Percentiles rank a stretch among this genome's conserved stretches.
These are phyloP conservation scores for Podosphaera xanthii DNA, from an alignment of 2,329 filamentous ascomycete genomes.

Conservation along the genomic window DNA sequence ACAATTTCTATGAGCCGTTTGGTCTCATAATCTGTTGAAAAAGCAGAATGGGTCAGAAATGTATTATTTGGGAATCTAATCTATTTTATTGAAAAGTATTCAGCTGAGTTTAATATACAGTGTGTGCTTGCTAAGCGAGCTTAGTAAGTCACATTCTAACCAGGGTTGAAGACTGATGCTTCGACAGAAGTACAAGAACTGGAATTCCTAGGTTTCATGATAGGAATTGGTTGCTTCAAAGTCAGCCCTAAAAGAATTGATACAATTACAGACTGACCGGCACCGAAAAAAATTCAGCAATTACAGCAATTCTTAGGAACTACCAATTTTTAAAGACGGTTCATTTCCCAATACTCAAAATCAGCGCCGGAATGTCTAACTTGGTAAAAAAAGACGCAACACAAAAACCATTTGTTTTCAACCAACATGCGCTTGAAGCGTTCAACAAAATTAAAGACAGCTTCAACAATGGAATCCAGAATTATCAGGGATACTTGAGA, in stretches of 20 bases:
- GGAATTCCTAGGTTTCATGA: background rate
- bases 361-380: background rate
- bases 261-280: background rate
- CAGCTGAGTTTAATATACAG: too few species aligned
- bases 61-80: too few species aligned
- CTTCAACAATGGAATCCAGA: background rate
- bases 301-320: background rate
- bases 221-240: background rate
- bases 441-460: background rate
- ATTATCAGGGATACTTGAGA: background rate
- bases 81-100: too few species aligned
- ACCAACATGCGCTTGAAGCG: background rate
- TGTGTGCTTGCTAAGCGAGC: too few species aligned
- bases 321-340: background rate
- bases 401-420: background rate
- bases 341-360: background rate
- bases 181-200: background rate
- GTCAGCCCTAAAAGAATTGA: background rate
- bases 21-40: too few species aligned
- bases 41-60: too few species aligned
- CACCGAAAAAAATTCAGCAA: background rate
- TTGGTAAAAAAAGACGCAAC: background rate
- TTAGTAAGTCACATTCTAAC: too few species aligned
- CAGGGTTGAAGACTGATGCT: too few species aligned
- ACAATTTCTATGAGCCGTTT: too few species aligned